phyloP scores from a whole-genome alignment of 108 stramenopile genomes.

The Ochromonas danica region DNA sequence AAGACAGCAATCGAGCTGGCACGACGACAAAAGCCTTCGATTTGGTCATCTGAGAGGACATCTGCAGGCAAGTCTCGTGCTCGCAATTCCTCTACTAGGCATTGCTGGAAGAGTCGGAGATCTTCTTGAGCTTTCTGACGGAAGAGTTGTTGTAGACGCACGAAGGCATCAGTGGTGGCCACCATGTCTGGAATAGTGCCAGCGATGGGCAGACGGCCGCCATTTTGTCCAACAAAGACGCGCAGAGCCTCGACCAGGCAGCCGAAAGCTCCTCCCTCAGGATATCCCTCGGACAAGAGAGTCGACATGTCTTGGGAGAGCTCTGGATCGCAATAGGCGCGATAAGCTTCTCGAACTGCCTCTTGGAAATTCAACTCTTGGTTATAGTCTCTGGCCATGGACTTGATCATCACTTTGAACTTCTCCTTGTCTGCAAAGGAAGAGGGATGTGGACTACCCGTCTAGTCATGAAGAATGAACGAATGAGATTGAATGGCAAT shows the following conservation, averaged over 20 bases:
- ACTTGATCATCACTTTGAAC: conserved; percentile 62
- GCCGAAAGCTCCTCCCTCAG: conserved; percentile 33
- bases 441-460: no score
- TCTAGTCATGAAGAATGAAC: no score
- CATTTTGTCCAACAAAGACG: conserved; percentile 42
- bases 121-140: conserved; percentile 64
- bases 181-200: conserved; percentile 91
- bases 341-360: conserved; percentile 70
- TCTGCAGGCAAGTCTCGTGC: no score
- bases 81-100: no score
- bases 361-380: conserved; percentile 80
- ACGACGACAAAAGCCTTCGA: no score
- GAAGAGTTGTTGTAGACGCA: conserved; percentile 76
- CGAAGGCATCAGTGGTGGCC: conserved; percentile 70
- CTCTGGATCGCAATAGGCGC: conserved; percentile 70
- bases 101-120: not conserved
- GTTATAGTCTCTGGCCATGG: conserved; percentile 59
- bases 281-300: no score
- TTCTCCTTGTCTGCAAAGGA: conserved; percentile 71
- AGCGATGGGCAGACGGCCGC: conserved; percentile 69
- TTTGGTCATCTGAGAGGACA: no score
- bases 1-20: no score
- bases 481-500: no score
- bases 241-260: conserved; percentile 37
- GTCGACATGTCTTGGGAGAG: no score